phyloP scores from a whole-genome alignment of 306 rosid genomes.

The Vicia villosa region DNA sequence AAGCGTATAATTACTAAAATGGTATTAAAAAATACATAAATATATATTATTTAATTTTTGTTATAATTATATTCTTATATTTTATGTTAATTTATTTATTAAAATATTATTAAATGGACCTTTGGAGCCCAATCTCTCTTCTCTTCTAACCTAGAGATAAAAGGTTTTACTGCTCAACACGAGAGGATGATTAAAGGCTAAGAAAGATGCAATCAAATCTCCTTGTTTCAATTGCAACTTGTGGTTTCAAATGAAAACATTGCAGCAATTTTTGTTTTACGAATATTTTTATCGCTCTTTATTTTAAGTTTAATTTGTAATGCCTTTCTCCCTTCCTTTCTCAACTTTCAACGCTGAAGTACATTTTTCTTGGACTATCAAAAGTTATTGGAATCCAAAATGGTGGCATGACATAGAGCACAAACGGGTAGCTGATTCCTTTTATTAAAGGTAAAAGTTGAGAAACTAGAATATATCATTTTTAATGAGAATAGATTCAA shows the following conservation, averaged over 20 bases:
- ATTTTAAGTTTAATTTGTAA: neutral
- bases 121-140: neutral
- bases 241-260: neutral
- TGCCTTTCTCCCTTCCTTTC: neutral
- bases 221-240: neutral
- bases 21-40: no score
- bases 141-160: neutral
- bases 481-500: neutral
- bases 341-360: neutral
- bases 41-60: no score
- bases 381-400: slow-evolving; percentile 5
- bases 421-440: neutral
- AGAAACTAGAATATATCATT: neutral
- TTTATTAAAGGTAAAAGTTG: neutral
- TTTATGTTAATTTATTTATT: no score
- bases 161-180: neutral
- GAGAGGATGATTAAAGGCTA: neutral
- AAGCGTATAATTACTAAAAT: no score
- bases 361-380: neutral
- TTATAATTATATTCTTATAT: no score
- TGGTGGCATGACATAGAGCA: neutral
- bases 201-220: neutral
- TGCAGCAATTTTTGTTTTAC: neutral
- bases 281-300: neutral
- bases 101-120: no score